Conservation (phyloP, 306 rosid species). For the Begonia masoniana region DNA sequence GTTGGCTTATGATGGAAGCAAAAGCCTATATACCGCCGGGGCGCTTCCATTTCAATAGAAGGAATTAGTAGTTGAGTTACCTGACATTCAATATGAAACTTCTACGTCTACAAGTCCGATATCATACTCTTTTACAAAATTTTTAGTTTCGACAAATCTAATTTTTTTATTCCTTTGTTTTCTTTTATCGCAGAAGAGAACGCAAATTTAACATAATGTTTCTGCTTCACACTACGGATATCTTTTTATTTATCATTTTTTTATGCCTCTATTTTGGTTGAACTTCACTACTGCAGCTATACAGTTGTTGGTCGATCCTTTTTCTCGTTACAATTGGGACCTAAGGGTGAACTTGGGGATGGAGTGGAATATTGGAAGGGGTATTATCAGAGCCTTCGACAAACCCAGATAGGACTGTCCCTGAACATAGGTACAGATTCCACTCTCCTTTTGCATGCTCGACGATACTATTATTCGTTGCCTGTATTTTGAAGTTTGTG, state of each 20-base stretch:
- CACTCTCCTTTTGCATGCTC: not conserved
- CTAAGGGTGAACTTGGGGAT: slow-evolving; percentile 10
- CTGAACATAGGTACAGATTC: slow-evolving; percentile 36
- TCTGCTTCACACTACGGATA: not conserved
- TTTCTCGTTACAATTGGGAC: not conserved
- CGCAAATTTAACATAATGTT: slow-evolving; percentile 10
- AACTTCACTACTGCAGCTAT: not conserved
- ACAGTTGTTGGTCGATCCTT: slow-evolving; percentile 14
- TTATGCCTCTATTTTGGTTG: not conserved
- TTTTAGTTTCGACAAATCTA: too few relatives aligned
- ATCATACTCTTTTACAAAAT: too few relatives aligned
- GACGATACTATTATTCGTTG: not conserved
- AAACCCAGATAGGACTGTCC: slow-evolving; percentile 29
- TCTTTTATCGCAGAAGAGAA: slow-evolving; percentile 15
- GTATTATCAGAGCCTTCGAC: slow-evolving; percentile 21
- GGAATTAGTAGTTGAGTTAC: slow-evolving; percentile 33
- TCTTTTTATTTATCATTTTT: not conserved
- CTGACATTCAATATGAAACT: slow-evolving; percentile 18
- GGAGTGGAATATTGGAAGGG: slow-evolving; percentile 22
- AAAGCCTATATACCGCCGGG: slow-evolving; percentile 38
- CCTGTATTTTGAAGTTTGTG: not conserved
- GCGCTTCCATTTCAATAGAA: slow-evolving; percentile 36
- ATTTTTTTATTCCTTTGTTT: too few relatives aligned
- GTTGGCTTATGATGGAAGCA: slow-evolving; percentile 58
- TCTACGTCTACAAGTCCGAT: slow-evolving; percentile 32